Base-by-base conservation (phyloP, 139 green algal genomes). In the Chlorella sp. region DNA sequence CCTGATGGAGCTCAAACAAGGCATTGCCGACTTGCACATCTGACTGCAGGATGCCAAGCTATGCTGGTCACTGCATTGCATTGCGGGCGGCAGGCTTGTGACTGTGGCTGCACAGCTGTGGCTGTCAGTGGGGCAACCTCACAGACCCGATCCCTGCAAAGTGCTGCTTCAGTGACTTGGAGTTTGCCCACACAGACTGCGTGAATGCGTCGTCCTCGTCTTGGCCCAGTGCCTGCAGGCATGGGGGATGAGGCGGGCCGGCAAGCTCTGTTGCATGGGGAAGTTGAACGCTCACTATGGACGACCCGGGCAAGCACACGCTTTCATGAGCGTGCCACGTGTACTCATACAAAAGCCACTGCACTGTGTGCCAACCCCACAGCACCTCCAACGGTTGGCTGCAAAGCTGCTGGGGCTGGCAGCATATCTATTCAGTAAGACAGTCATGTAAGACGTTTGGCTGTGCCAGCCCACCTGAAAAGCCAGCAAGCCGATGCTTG, bases 121-220 rank as follows among this genome's bases (percentile, higher is more conserved):
- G n/a, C n/a, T n/a, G n/a, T n/a, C n/a, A n/a, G n/a, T n/a, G n/a
- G n/a, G 55, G 55, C 27, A 64, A 27, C 55, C 55, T 64, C 22
- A 64, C 26, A n/a, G 23, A 6, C 55, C 17, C 88, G 90, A 89
- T 98, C 93, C 90, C 90, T 30, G 75, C 49, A 30, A 95, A 91
- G 67, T 93, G 85, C 29, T 79, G 51, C 72, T 96, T 96, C 17
- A 96, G 74, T 0, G 79, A 79, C 20, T 90, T 89, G 4, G 78
- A 61, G 73, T 87, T 91, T 1, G 91, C 88, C 91, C 91, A 96
- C 2, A 77, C 85, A 2, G 79, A 83, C 62, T 87, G 77, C 1
- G 83, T 80, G 80, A 91, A 94, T 33, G 70, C 67, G 77, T 94
- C 88, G 31, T 95, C 89, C 6, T 91, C 76, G 69, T 95, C 82